Conservation (phyloP, 306 rosid species). For the Arachis hypogaea region DNA sequence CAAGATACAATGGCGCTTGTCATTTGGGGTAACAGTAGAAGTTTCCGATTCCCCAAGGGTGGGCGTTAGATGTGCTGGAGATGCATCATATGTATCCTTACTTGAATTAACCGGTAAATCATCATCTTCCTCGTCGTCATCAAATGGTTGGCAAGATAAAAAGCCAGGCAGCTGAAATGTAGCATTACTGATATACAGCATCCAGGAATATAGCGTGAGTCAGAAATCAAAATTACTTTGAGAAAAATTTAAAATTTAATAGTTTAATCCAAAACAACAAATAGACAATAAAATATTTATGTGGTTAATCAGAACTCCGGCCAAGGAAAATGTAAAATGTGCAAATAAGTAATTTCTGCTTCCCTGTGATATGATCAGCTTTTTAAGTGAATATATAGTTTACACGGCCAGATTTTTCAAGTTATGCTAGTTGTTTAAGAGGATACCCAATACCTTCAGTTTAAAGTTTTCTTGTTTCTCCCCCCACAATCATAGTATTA, state of each 20-base stretch:
- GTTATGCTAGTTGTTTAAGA: neutral
- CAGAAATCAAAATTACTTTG: conserved; percentile 33
- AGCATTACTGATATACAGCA: conserved; percentile 79
- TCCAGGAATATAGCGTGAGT: conserved; percentile 32
- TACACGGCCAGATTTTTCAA: neutral
- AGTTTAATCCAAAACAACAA: conserved; percentile 22
- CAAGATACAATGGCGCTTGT: conserved; percentile 92
- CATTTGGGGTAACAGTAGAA: conserved; percentile 72
- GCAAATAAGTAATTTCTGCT: conserved; percentile 11
- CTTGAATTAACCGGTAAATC: conserved; percentile 58
- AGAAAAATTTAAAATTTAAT: conserved; percentile 7
- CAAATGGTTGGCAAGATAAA: conserved; percentile 75
- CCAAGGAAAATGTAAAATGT: conserved; percentile 31
- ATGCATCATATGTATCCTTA: conserved; percentile 60
- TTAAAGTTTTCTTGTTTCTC: neutral
- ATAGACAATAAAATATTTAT: conserved; percentile 15
- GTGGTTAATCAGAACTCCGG: conserved; percentile 17
- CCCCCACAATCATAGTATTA: conserved; percentile 1
- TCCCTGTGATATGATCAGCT: neutral
- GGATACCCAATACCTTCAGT: neutral
- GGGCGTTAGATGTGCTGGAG: conserved; percentile 50
- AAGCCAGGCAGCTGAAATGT: conserved; percentile 96
- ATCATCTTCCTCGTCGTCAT: conserved; percentile 79
- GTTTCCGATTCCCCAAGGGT: conserved; percentile 73
- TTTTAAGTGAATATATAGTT: neutral